Conservation (phyloP, 2,329 filamentous ascomycete species). For the Nectriaceae sp. region DNA sequence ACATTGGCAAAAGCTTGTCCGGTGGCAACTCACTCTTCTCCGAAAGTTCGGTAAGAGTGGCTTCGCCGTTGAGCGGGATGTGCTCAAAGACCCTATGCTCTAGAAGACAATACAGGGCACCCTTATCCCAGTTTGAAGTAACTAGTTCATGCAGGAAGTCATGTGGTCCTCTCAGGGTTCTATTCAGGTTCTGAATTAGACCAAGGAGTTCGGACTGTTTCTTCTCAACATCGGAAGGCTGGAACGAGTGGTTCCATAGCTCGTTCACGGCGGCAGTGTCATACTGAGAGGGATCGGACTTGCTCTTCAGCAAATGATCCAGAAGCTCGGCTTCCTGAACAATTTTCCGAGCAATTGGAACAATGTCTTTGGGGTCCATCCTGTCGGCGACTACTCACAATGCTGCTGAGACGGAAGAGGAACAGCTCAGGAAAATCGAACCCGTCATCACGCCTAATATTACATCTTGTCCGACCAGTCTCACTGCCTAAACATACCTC, state of each 20-base stretch:
- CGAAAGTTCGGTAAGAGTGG: slow-evolving; percentile 10
- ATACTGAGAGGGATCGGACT: background rate
- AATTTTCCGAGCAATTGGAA: slow-evolving; percentile 9
- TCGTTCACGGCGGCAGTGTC: background rate
- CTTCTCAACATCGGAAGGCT: slow-evolving; percentile 4
- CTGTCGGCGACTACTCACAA: slow-evolving; percentile 8
- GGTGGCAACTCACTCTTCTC: slow-evolving; percentile 8
- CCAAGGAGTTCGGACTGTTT: slow-evolving; percentile 11
- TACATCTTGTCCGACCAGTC: slow-evolving; percentile 6
- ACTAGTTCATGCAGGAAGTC: slow-evolving; percentile 41
- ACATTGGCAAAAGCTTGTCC: slow-evolving; percentile 16
- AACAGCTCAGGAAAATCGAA: no score
- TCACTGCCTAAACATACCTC: background rate
- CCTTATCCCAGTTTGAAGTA: slow-evolving; percentile 36
- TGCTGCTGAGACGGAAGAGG: no score
- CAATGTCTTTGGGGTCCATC: slow-evolving; percentile 14
- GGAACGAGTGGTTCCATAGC: slow-evolving; percentile 5
- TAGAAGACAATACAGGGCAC: slow-evolving; percentile 18
- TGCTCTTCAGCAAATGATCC: background rate
- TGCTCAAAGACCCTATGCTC: slow-evolving; percentile 14
- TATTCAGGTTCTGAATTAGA: slow-evolving; percentile 8
- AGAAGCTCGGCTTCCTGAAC: slow-evolving; percentile 10
- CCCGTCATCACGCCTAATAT: background rate
- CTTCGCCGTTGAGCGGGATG: slow-evolving; percentile 8
- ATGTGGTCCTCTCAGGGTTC: slow-evolving; percentile 6